Evolutionary conservation across 345 rosid genomes (phyloP), one percentile per base, ranked within the genome.

Genomic region (Eutrema japonicum): DNA sequence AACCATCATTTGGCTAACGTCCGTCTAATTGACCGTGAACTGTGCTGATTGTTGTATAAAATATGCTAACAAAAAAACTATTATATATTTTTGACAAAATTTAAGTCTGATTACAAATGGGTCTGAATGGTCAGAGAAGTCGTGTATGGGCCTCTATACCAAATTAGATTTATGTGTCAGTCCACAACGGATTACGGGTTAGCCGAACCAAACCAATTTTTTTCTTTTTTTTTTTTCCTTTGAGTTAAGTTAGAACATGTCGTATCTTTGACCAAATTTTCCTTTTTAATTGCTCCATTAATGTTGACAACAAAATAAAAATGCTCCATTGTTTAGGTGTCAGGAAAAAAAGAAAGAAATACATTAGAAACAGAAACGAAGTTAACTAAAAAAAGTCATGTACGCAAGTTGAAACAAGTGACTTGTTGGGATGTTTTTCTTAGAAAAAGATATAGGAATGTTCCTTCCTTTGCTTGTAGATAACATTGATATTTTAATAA

Each of bases 371-470:
- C 63, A 53, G 13, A 54, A 26, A 55, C 57, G 16, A 73, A 73
- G 71, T 46, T 36, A 64, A 4, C 65, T 46, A n/a, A 35, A 64
- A 58, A 37, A n/a, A 32, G 71, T 29, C 77, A 56, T 27, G 29
- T 55, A 66, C 72, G 72, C 77, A 65, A 73, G 72, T 48, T 74
- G 67, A 41, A 74, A 10, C 43, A 49, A 38, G 61, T 49, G 62
- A 66, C 78, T 58, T 50, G 78, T n/a, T 42, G 62, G 68, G 68
- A 75, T 67, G 55, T 75, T 67, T 59, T 67, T 59, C 73, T 55
- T 22, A 10, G 22, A 18, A 18, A 52, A 22, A n/a, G 13, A 35
- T 22, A 49, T 6, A 9, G 62, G 78, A 75, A 67, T 74, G 66
- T 66, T 58, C 73, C 58, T 66, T 74, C 18, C 71, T 56, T 65